These are phyloP conservation scores for Globisporangium nunn DNA, from an alignment of 352 stramenopile genomes.

Conservation along the genomic window DNA sequence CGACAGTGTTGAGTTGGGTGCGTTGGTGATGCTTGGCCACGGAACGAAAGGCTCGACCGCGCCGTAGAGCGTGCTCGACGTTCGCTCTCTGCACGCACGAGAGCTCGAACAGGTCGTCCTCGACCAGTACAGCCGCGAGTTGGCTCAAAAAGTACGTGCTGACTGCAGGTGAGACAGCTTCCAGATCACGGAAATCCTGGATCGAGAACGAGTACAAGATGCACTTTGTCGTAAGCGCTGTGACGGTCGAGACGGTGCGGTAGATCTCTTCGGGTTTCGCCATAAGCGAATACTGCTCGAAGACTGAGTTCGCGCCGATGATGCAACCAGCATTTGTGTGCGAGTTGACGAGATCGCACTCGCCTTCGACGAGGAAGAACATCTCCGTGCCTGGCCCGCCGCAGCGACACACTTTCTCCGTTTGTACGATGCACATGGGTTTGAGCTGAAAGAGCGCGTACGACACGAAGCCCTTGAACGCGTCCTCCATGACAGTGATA, in stretches of 20 bases:
- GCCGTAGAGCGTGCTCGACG: conserved; percentile 44
- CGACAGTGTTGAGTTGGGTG: conserved; percentile 43
- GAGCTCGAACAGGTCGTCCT: conserved; percentile 63
- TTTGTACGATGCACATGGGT: conserved; percentile 56
- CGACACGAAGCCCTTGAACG: conserved; percentile 87
- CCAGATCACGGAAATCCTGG: conserved; percentile 63
- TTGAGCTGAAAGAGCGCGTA: conserved; percentile 81
- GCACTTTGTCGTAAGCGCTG: conserved; percentile 57
- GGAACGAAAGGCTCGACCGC: conserved; percentile 45
- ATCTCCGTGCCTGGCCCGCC: conserved; percentile 68
- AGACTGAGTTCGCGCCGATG: conserved; percentile 63
- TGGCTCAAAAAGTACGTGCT: conserved; percentile 80
- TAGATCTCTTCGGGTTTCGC: conserved; percentile 63
- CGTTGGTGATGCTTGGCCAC: conserved; percentile 53
- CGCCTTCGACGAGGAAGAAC: conserved; percentile 80
- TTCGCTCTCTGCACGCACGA: conserved; percentile 38
- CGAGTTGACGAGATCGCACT: conserved; percentile 78
- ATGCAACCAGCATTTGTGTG: conserved; percentile 45
- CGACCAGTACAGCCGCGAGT: conserved; percentile 57
- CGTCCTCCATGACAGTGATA: conserved; percentile 82
- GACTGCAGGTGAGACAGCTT: conserved; percentile 64
- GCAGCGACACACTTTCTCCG: conserved; percentile 70
- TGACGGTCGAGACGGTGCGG: conserved; percentile 64
- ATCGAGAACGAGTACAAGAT: conserved; percentile 78
- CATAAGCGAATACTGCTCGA: conserved; percentile 83